Percentiles rank a stretch among this genome's conserved stretches.
These are phyloP conservation scores for Salvia sclarea DNA, from an alignment of 305 asterid species.

Conservation along the genomic window DNA sequence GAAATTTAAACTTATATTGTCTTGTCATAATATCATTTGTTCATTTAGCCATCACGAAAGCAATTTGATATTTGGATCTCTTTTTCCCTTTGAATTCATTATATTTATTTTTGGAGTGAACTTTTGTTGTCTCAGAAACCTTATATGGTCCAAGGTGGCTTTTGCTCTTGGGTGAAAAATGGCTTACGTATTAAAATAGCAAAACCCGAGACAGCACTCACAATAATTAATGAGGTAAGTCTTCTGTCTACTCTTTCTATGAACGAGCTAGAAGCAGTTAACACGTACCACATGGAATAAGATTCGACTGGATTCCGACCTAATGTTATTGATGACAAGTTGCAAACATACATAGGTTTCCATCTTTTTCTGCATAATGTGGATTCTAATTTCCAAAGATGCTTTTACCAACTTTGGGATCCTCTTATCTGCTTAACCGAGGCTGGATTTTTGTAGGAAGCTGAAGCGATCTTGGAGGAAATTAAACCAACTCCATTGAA, in stretches of 20 bases:
- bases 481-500: conserved; percentile 77
- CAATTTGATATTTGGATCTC: background rate
- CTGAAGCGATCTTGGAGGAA: conserved; percentile 91
- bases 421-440: background rate
- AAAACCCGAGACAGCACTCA: conserved; percentile 78
- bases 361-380: background rate
- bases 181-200: conserved; percentile 76
- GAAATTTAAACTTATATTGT: background rate
- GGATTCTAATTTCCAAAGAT: too few relatives aligned
- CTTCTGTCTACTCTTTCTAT: background rate
- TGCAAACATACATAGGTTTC: background rate
- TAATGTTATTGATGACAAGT: background rate
- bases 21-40: background rate
- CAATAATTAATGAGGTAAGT: conserved; percentile 76
- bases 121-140: conserved; percentile 53
- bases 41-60: background rate
- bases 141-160: conserved; percentile 85
- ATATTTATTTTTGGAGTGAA: background rate
- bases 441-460: conserved; percentile 56
- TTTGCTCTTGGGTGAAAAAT: conserved; percentile 75
- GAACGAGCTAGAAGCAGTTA: too few relatives aligned
- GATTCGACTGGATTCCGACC: background rate
- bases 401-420: background rate
- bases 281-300: background rate
- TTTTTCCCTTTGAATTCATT: background rate